Conservation (phyloP, 768 basidiomycete species). For the Butyriboletus loyo region DNA sequence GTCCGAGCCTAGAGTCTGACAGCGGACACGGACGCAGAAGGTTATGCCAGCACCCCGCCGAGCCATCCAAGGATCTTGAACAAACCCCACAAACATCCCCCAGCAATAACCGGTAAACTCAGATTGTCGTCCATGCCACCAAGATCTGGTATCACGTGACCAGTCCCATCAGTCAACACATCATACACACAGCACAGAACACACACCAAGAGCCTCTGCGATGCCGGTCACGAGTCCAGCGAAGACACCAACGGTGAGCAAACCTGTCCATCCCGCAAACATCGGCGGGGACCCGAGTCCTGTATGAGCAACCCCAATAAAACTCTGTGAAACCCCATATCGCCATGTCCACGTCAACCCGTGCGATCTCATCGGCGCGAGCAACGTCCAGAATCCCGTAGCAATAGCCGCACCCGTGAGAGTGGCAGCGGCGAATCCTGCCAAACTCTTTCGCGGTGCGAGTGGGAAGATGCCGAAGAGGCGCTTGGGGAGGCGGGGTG, state of each 20-base stretch:
- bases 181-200: constrained; percentile 2
- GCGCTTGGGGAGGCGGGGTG: constrained; percentile 56
- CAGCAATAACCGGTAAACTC: constrained; percentile 84
- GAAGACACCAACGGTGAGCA: constrained; percentile 54
- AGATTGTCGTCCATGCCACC: constrained; percentile 87
- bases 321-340: constrained; percentile 40
- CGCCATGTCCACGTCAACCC: constrained; percentile 59
- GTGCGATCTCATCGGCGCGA: constrained; percentile 46
- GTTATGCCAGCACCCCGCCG: constrained; percentile 18
- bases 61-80: constrained; percentile 43
- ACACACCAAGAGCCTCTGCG: constrained; percentile 85
- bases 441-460: constrained; percentile 79
- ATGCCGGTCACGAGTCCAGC: constrained; percentile 80
- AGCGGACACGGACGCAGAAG: not conserved
- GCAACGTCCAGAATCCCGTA: constrained; percentile 65
- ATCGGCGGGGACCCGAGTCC: constrained; percentile 2
- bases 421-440: constrained; percentile 77
- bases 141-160: constrained; percentile 51
- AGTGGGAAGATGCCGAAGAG: constrained; percentile 54
- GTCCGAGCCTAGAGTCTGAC: not conserved
- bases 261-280: constrained; percentile 39
- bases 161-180: not conserved
- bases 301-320: constrained; percentile 3
- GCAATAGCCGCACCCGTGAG: constrained; percentile 69
- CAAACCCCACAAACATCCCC: constrained; percentile 62